Conservation (phyloP, 306 rosid species). For the Trifolium fragiferum region DNA sequence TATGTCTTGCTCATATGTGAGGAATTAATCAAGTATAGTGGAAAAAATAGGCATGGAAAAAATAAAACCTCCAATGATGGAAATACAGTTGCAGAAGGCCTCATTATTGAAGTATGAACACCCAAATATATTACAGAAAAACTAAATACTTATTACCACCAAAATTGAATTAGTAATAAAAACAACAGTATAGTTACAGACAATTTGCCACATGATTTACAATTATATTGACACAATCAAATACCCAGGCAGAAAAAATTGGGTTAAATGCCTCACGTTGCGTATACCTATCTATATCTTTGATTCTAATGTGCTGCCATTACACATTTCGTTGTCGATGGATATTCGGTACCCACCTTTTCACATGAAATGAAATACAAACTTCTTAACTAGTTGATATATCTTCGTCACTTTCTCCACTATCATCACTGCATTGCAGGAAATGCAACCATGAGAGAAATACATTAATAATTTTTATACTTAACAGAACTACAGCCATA, state of each 20-base stretch:
- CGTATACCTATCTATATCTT: conserved; percentile 38
- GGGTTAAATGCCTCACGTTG: conserved; percentile 48
- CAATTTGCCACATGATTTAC: conserved; percentile 43
- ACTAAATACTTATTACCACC: conserved; percentile 30
- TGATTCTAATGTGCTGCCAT: conserved; percentile 16
- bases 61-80: not conserved
- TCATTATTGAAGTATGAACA: not conserved
- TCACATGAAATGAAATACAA: conserved; percentile 23
- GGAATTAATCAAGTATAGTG: not conserved
- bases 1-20: too few species aligned
- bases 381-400: conserved; percentile 52
- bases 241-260: conserved; percentile 52
- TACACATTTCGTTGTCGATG: conserved; percentile 36
- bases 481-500: not conserved
- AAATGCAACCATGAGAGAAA: conserved; percentile 38
- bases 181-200: conserved; percentile 26
- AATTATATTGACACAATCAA: conserved; percentile 41
- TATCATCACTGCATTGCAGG: conserved; percentile 71
- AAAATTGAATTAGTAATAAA: conserved; percentile 38
- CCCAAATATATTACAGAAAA: not conserved
- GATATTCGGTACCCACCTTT: conserved; percentile 4
- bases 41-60: not conserved
- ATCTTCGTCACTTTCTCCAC: conserved; percentile 79
- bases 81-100: not conserved
- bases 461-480: not conserved